These are phyloP conservation scores for Cladophialophora exuberans DNA, from an alignment of 2,329 filamentous ascomycete species.

Conservation along the genomic window DNA sequence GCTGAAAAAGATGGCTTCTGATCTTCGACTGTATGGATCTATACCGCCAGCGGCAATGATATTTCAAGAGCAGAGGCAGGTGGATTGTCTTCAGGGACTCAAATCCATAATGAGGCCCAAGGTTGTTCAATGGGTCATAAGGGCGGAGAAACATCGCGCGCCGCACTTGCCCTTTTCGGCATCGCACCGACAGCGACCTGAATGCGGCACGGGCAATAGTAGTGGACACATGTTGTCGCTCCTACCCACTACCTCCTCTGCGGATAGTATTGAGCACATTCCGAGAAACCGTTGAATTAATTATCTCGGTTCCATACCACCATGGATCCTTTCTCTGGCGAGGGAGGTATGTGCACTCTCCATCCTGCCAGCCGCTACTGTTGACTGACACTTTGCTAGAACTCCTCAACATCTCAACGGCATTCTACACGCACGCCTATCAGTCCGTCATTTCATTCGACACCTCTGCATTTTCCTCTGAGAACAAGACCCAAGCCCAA, in stretches of 20 bases:
- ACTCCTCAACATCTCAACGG: conserved; percentile 69
- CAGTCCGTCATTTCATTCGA: conserved; percentile 84
- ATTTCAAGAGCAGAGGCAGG: too few relatives aligned
- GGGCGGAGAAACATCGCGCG: conserved; percentile 17
- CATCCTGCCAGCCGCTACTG: conserved; percentile 28
- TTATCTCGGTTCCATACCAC: neutral
- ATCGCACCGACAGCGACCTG: too few relatives aligned
- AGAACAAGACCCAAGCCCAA: conserved; percentile 76
- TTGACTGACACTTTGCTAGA: conserved; percentile 46
- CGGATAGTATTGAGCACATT: too few relatives aligned
- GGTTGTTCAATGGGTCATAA: neutral
- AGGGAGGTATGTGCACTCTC: conserved; percentile 56
- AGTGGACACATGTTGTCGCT: too few relatives aligned
- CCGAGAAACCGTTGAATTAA: too few relatives aligned
- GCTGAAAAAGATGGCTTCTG: too few relatives aligned
- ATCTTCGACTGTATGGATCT: too few relatives aligned
- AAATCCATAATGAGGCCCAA: too few relatives aligned
- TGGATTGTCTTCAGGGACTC: too few relatives aligned
- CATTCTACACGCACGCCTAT: conserved; percentile 79
- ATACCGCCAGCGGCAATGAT: conserved; percentile 9
- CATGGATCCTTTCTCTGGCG: conserved; percentile 67
- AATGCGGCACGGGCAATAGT: too few relatives aligned
- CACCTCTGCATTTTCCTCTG: conserved; percentile 73
- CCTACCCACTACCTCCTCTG: too few relatives aligned
- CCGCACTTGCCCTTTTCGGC: conserved; percentile 24